Evolutionary conservation across 2,329 filamentous ascomycete genomes (phyloP).

Genomic region (Tolypocladium endophyticum): DNA sequence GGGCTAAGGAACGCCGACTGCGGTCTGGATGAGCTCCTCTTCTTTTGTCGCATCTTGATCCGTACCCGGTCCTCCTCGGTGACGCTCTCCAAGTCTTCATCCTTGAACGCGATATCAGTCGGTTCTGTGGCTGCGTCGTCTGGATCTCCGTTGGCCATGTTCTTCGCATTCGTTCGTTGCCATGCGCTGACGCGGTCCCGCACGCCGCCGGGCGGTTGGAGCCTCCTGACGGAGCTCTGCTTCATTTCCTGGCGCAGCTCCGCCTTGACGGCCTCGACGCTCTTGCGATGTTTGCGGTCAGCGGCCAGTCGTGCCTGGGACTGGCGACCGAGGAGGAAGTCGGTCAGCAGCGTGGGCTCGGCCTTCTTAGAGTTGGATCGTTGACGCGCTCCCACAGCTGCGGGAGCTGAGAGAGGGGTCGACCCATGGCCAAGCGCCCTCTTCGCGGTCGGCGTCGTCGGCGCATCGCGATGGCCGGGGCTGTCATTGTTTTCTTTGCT

Average conservation of each 20-base stretch:
- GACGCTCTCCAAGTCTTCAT: slow-evolving; percentile 46
- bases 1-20: slow-evolving; percentile 12
- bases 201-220: slow-evolving; percentile 57
- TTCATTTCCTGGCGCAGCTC: slow-evolving; percentile 43
- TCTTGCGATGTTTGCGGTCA: slow-evolving; percentile 42
- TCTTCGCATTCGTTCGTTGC: slow-evolving; percentile 68
- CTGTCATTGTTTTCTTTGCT: slow-evolving; percentile 1
- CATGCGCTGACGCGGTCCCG: slow-evolving; percentile 72
- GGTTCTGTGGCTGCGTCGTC: slow-evolving; percentile 45
- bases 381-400: slow-evolving; percentile 19
- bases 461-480: background rate
- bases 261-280: slow-evolving; percentile 48
- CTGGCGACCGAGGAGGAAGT: slow-evolving; percentile 48
- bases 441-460: slow-evolving; percentile 2
- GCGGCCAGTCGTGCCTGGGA: slow-evolving; percentile 45
- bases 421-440: slow-evolving; percentile 8
- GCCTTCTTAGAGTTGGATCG: slow-evolving; percentile 27
- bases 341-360: slow-evolving; percentile 37
- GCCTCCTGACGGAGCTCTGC: slow-evolving; percentile 44
- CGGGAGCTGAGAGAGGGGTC: slow-evolving; percentile 33
- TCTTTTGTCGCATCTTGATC: slow-evolving; percentile 43
- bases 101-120: slow-evolving; percentile 49
- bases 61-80: slow-evolving; percentile 50
- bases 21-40: slow-evolving; percentile 20
- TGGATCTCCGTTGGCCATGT: slow-evolving; percentile 41